phyloP scores from a whole-genome alignment of 306 rosid species.

The Inga oerstediana region DNA sequence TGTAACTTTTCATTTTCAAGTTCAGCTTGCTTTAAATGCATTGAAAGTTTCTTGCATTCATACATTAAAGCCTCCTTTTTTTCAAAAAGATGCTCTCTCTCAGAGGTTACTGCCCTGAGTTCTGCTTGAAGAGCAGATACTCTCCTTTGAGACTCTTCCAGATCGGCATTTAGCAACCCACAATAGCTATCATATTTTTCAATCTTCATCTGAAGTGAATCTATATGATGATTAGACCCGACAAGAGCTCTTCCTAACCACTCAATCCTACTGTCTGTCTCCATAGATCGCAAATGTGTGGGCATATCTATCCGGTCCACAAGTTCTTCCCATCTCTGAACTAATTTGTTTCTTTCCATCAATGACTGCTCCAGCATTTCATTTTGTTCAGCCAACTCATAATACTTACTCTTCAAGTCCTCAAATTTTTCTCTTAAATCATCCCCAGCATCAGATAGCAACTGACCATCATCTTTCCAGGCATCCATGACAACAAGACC shows the following conservation, averaged over 20 bases:
- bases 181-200: slow-evolving; percentile 66
- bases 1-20: slow-evolving; percentile 61
- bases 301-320: slow-evolving; percentile 85
- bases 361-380: slow-evolving; percentile 97
- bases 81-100: slow-evolving; percentile 64
- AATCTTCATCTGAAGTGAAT: slow-evolving; percentile 25
- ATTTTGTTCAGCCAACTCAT: slow-evolving; percentile 93
- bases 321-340: slow-evolving; percentile 94
- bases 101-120: slow-evolving; percentile 52
- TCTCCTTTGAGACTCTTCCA: slow-evolving; percentile 69
- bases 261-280: slow-evolving; percentile 53
- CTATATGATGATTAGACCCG: slow-evolving; percentile 28
- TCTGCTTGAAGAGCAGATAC: slow-evolving; percentile 63
- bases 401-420: slow-evolving; percentile 79
- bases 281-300: slow-evolving; percentile 71
- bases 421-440: slow-evolving; percentile 70
- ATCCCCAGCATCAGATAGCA: slow-evolving; percentile 53
- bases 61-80: slow-evolving; percentile 53
- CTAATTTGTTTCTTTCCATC: slow-evolving; percentile 84
- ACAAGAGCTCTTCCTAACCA: slow-evolving; percentile 29
- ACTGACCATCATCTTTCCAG: slow-evolving; percentile 76
- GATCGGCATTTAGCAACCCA: slow-evolving; percentile 70
- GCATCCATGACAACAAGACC: slow-evolving; percentile 72
- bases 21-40: slow-evolving; percentile 53
- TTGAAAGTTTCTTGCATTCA: slow-evolving; percentile 55